Evolutionary conservation across 2,329 filamentous ascomycete species (phyloP).

Genomic region (Lecanicillium sp.): DNA sequence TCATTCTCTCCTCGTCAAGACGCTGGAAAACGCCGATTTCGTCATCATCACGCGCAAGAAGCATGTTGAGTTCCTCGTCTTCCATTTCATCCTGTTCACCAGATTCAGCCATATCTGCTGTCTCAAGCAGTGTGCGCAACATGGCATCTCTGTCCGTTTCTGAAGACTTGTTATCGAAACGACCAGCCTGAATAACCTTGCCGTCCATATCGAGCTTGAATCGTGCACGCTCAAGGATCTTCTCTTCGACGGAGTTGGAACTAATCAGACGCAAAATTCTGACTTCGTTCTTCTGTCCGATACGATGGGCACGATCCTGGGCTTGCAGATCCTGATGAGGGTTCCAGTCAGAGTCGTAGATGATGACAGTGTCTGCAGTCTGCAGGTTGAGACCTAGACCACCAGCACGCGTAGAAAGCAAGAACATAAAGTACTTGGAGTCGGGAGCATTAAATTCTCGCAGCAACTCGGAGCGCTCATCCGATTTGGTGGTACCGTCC

Average conservation of each 20-base stretch:
- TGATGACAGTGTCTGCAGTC: conserved; percentile 97
- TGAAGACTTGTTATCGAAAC: conserved; percentile 98
- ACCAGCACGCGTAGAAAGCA: conserved; percentile 97
- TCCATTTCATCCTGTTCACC: conserved; percentile 94
- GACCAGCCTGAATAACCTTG: conserved; percentile 98
- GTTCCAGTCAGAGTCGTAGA: conserved; percentile 99
- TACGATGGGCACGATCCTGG: conserved; percentile 99
- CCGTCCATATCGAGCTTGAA: conserved; percentile 99
- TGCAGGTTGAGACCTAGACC: conserved; percentile 95
- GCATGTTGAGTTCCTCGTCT: conserved; percentile 91
- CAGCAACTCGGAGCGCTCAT: conserved; percentile 88
- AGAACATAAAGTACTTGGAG: conserved; percentile 94
- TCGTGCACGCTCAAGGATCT: conserved; percentile 92
- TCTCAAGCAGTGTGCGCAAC: conserved; percentile 85
- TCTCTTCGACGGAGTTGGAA: conserved; percentile 95
- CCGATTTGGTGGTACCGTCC: conserved; percentile 94
- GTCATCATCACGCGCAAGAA: conserved; percentile 79
- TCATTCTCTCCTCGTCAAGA: conserved; percentile 68
- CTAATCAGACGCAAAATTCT: conserved; percentile 93
- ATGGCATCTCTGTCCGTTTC: conserved; percentile 97
- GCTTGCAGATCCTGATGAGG: conserved; percentile 98
- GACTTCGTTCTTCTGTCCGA: conserved; percentile 98
- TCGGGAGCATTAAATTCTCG: conserved; percentile 81
- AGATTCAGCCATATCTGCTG: conserved; percentile 59
- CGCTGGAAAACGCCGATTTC: conserved; percentile 73